phyloP scores from a whole-genome alignment of 1,284 basidiomycete genomes.

The Irpex sp. region DNA sequence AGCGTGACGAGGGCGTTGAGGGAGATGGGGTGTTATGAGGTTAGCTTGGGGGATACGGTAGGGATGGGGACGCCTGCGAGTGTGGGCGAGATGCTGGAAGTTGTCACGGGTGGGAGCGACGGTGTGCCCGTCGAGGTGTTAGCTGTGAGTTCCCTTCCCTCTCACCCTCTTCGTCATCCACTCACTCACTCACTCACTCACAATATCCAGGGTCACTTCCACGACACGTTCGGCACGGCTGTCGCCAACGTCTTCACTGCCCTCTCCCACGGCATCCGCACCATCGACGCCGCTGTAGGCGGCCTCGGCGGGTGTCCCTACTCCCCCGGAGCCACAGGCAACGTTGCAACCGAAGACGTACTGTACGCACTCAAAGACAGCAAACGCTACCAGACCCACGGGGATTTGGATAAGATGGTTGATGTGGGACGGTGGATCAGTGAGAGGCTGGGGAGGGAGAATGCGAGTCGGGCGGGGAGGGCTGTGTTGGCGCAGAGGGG shows the following conservation, averaged over 20 bases:
- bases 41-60: constrained; percentile 90
- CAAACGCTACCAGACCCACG: constrained; percentile 58
- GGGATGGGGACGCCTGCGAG: constrained; percentile 79
- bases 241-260: constrained; percentile 70
- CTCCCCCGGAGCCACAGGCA: constrained; percentile 93
- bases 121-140: constrained; percentile 57
- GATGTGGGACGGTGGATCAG: constrained; percentile 84
- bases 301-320: constrained; percentile 95
- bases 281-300: constrained; percentile 74
- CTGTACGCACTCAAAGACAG: constrained; percentile 79
- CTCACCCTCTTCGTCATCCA: not conserved
- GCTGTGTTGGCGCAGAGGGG: constrained; percentile 63
- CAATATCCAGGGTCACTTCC: constrained; percentile 39
- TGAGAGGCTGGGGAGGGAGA: constrained; percentile 60
- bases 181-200: no score
- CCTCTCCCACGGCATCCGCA: constrained; percentile 61
- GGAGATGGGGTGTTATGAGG: constrained; percentile 94
- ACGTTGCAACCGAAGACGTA: constrained; percentile 89
- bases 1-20: constrained; percentile 69
- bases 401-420: constrained; percentile 59
- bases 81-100: constrained; percentile 66
- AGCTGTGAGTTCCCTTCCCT: constrained; percentile 52
- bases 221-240: constrained; percentile 89
- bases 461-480: constrained; percentile 76
- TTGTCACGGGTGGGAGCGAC: constrained; percentile 49